Evolutionary conservation across 2,329 filamentous ascomycete species (phyloP).

Genomic region (Ophiocordyceps camponoti-leonardi): DNA sequence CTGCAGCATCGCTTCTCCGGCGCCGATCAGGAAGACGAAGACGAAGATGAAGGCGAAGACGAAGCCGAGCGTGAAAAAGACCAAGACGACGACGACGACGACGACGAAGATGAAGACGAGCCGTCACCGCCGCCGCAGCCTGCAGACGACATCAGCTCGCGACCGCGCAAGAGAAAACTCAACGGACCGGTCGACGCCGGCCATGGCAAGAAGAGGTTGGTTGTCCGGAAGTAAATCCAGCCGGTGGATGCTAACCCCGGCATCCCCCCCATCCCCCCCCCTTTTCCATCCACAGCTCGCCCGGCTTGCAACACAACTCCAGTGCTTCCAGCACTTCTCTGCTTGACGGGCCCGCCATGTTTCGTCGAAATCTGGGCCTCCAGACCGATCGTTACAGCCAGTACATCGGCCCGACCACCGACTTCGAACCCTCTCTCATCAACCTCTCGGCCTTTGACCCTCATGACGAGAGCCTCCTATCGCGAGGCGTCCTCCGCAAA

Average conservation of each 20-base stretch:
- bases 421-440: slow-evolving; percentile 71
- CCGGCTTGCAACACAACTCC: slow-evolving; percentile 32
- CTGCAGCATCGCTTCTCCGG: slow-evolving; percentile 60
- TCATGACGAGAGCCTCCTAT: slow-evolving; percentile 61
- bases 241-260: neutral
- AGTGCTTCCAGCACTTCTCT: slow-evolving; percentile 47
- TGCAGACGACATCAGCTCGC: slow-evolving; percentile 32
- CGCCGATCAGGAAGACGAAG: slow-evolving; percentile 25
- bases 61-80: slow-evolving; percentile 27
- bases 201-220: slow-evolving; percentile 52
- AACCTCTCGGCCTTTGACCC: slow-evolving; percentile 66
- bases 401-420: slow-evolving; percentile 69
- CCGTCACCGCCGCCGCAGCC: slow-evolving; percentile 63
- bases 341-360: slow-evolving; percentile 45
- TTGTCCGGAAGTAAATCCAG: slow-evolving; percentile 4
- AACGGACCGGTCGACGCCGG: slow-evolving; percentile 30
- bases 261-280: neutral
- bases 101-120: slow-evolving; percentile 58
- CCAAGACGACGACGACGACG: slow-evolving; percentile 17
- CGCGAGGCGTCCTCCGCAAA: slow-evolving; percentile 52
- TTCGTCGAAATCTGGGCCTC: slow-evolving; percentile 56
- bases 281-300: slow-evolving; percentile 27
- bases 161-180: slow-evolving; percentile 65
- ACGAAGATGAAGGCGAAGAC: slow-evolving; percentile 56
- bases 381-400: slow-evolving; percentile 66